A percentile compares a stretch with the other conserved stretches of the same genome.
These are phyloP conservation scores for Leucosporidium creatinivorum DNA, from an alignment of 768 basidiomycete genomes.

Conservation along the genomic window DNA sequence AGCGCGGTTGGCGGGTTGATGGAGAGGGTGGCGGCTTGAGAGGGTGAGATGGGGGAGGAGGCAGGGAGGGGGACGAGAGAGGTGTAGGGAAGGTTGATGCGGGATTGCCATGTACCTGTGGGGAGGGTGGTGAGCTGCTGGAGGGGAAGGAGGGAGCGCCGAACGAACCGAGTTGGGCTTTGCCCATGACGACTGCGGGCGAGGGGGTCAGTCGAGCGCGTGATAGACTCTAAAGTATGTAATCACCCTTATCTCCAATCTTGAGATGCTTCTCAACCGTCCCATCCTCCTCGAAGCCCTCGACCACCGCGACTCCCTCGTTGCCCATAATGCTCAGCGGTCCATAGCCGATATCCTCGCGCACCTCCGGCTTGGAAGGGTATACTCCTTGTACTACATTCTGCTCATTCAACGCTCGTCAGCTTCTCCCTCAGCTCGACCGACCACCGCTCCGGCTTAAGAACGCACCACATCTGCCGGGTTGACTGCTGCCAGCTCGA, in stretches of 20 bases:
- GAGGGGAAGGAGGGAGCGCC: too few relatives aligned
- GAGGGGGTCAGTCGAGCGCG: constrained; percentile 1
- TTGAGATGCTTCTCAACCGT: constrained; percentile 21
- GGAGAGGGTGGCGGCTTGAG: constrained; percentile 38
- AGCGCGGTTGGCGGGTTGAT: constrained; percentile 79
- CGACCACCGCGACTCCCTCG: constrained; percentile 35
- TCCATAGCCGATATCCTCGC: constrained; percentile 21
- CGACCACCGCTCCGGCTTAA: too few relatives aligned
- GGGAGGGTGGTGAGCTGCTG: neutral
- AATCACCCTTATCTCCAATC: constrained; percentile 27
- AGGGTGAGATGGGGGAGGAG: constrained; percentile 1
- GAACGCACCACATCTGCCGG: constrained; percentile 28
- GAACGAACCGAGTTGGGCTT: constrained; percentile 29
- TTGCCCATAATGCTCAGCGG: constrained; percentile 33
- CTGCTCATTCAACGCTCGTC: neutral
- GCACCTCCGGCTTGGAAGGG: constrained; percentile 21
- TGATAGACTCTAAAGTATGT: neutral
- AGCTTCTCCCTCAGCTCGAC: neutral
- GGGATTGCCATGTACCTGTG: constrained; percentile 35
- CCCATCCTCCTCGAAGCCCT: constrained; percentile 28
- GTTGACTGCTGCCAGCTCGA: constrained; percentile 26
- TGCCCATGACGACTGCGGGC: constrained; percentile 34
- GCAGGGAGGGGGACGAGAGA: constrained; percentile 24
- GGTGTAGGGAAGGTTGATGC: constrained; percentile 26
- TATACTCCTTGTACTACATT: constrained; percentile 37